Evolutionary conservation across 1,139 yeast species (phyloP).

Genomic region (Pneumocystis murina): DNA sequence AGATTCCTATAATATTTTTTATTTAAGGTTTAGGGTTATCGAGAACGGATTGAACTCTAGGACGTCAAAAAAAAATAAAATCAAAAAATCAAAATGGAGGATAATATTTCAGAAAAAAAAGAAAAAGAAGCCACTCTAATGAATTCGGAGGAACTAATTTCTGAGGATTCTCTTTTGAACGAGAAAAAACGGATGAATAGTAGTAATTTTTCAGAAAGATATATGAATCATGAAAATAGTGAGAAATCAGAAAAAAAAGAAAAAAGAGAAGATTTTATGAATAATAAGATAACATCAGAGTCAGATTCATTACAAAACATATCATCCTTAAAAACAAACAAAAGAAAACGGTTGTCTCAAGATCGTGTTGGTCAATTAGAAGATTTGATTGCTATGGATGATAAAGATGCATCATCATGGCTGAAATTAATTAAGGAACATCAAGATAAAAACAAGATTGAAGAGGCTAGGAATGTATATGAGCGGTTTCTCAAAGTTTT

Average conservation of each 20-base stretch:
- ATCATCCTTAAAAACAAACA: not conserved
- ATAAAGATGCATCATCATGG: constrained; percentile 46
- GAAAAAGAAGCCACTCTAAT: not conserved
- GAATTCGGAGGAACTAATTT: not conserved
- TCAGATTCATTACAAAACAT: not conserved
- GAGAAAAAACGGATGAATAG: not conserved
- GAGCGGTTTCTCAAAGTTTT: constrained; percentile 49
- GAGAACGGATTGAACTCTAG: no score
- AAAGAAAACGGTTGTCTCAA: constrained; percentile 23
- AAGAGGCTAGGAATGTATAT: constrained; percentile 44
- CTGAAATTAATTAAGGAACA: constrained; percentile 39
- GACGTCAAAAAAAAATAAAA: no score
- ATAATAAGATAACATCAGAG: not conserved
- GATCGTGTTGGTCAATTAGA: constrained; percentile 46
- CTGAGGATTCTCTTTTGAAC: not conserved
- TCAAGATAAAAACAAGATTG: constrained; percentile 45
- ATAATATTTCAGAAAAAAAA: not conserved
- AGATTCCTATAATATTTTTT: no score
- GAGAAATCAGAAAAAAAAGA: not conserved
- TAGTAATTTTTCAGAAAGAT: not conserved
- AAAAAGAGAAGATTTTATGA: not conserved
- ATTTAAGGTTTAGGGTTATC: no score
- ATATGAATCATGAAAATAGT: not conserved
- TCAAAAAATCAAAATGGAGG: not conserved
- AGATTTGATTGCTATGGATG: constrained; percentile 43